Conservation (phyloP, 23 red algal genomes). For the Gracilaria vermiculophylla region DNA sequence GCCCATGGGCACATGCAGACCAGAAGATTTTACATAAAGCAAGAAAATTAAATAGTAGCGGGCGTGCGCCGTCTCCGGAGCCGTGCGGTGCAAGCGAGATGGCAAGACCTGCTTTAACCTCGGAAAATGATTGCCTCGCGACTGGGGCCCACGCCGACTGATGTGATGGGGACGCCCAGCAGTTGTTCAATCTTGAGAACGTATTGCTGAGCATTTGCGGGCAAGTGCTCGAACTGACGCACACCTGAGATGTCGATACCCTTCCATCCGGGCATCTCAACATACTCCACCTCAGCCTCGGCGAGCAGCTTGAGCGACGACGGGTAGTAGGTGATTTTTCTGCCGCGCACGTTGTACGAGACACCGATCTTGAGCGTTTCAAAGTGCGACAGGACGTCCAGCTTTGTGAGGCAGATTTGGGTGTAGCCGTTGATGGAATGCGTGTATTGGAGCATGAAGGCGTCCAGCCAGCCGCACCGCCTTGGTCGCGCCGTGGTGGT, state of each 20-base stretch:
- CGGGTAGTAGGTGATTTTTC: conserved; percentile 68
- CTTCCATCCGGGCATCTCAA: conserved; percentile 89
- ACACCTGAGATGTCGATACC: conserved; percentile 70
- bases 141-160: conserved; percentile 88
- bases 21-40: not conserved
- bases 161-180: conserved; percentile 68
- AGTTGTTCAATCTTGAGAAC: conserved; percentile 81
- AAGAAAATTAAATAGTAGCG: not conserved
- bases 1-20: not conserved
- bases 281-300: conserved; percentile 90
- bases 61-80: not conserved
- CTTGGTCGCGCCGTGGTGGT: conserved; percentile 87
- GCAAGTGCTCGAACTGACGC: conserved; percentile 73
- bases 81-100: not conserved
- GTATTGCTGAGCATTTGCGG: conserved; percentile 73
- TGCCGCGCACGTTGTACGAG: conserved; percentile 71
- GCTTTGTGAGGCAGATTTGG: conserved; percentile 86
- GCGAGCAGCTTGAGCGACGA: conserved; percentile 69
- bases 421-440: conserved; percentile 89
- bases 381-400: conserved; percentile 91
- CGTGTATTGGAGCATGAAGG: conserved; percentile 89
- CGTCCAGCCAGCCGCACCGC: conserved; percentile 96
- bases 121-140: conserved; percentile 85
- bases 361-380: conserved; percentile 82
- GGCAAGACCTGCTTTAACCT: not conserved